Percentiles rank a stretch among this genome's conserved stretches.
Evolutionary conservation across 169 alveolate species (phyloP).

Genomic region (Plasmodium blacklocki): DNA sequence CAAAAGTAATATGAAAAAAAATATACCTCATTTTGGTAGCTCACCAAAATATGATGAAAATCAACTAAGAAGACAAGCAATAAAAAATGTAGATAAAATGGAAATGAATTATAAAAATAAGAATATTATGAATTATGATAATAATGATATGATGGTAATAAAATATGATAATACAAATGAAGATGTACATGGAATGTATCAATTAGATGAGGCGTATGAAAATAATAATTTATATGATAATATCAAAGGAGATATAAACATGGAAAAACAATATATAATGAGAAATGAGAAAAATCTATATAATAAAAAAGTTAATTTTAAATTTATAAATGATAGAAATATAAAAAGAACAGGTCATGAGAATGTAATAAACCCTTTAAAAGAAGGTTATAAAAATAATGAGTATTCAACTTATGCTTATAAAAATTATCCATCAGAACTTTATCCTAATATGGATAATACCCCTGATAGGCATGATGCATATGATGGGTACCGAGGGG

Average conservation of each 20-base stretch:
- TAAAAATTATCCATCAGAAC: constrained; percentile 22
- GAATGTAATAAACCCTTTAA: constrained; percentile 6
- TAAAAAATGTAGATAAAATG: constrained; percentile 35
- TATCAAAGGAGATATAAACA: constrained; percentile 13
- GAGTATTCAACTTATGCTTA: background rate
- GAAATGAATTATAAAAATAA: constrained; percentile 17
- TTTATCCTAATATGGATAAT: constrained; percentile 18
- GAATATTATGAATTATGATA: constrained; percentile 21
- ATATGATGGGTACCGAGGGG: constrained; percentile 27
- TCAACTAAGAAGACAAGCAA: constrained; percentile 12
- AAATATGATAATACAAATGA: constrained; percentile 25
- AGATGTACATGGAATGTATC: constrained; percentile 25
- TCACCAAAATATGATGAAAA: constrained; percentile 19
- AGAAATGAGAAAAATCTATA: constrained; percentile 22
- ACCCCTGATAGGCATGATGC: constrained; percentile 6
- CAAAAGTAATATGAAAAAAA: constrained; percentile 4
- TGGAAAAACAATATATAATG: constrained; percentile 23
- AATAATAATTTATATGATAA: constrained; percentile 35
- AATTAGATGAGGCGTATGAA: constrained; percentile 26
- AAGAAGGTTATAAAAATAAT: constrained; percentile 27
- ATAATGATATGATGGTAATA: constrained; percentile 5
- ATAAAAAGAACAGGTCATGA: constrained; percentile 53
- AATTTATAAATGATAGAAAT: constrained; percentile 21
- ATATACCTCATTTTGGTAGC: constrained; percentile 4
- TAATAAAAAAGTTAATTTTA: constrained; percentile 28